Evolutionary conservation across 208 protist genomes (phyloP).

Genomic region (Vickermania ingenoplastis): DNA sequence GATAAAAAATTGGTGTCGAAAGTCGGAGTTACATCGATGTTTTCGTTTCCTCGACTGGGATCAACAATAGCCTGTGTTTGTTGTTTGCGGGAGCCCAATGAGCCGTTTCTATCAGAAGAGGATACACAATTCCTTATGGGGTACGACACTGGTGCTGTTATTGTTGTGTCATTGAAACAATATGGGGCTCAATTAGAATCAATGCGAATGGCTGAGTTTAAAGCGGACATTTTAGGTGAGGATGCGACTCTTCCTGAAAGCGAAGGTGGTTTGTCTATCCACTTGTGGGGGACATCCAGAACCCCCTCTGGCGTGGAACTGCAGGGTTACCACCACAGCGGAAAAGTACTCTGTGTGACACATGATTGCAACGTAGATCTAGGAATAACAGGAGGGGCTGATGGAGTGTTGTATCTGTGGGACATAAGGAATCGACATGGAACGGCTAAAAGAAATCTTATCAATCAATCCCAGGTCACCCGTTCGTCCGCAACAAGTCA

Average conservation of each 20-base stretch:
- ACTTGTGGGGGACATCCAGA: constrained; percentile 4
- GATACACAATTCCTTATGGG: constrained; percentile 18
- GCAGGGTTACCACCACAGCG: constrained; percentile 24
- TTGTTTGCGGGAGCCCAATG: neutral
- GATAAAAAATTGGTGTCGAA: neutral
- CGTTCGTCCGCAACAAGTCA: constrained; percentile 2
- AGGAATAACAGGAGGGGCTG: constrained; percentile 23
- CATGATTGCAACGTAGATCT: constrained; percentile 11
- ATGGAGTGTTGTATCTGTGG: constrained; percentile 34
- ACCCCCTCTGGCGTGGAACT: constrained; percentile 24
- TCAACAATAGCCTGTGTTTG: neutral
- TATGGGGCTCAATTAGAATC: neutral
- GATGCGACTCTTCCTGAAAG: neutral
- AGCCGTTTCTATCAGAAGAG: neutral
- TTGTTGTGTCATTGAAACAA: constrained; percentile 13
- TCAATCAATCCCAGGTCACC: neutral
- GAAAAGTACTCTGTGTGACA: constrained; percentile 10
- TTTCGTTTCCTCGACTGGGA: neutral
- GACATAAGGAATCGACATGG: constrained; percentile 19
- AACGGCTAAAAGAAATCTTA: neutral
- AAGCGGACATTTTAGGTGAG: neutral
- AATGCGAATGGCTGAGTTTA: neutral
- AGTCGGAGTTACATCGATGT: constrained; percentile 1
- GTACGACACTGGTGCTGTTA: constrained; percentile 22
- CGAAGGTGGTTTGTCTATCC: neutral